Evolutionary conservation across 1,139 yeast genomes (phyloP), one percentile per base, ranked within the genome.

Genomic region (Protomyces lactucae-debilis): DNA sequence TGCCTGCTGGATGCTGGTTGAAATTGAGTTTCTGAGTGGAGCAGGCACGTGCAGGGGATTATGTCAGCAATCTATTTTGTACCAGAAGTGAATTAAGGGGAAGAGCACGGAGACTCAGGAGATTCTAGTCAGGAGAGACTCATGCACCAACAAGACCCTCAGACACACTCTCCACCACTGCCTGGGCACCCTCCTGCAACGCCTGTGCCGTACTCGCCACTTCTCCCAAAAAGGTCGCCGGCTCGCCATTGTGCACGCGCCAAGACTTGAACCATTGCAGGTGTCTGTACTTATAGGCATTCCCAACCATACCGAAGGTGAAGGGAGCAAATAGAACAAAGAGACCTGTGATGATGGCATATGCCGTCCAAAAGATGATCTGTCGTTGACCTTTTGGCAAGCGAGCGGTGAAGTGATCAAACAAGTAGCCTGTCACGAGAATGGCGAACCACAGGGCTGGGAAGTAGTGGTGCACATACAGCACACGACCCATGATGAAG

Each of bases 361-460:
- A 86, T 70, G 85, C 80, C n/a, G 76, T 71, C 23, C 73, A 72
- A 66, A 77, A 79, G 64, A 79, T 71, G 71, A 70, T 68, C 75
- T 76, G 70, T 70, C 73, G 64, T 21, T 72, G 69, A 61, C 70
- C 70, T 64, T 64, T 73, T 72, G 68, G 70, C 43, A 73, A 71
- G 65, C 71, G 73, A 40, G 78, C 72, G 46, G 88, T 82, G 71
- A 83, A 76, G 66, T 80, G 80, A 73, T 92, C 97, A 67, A 91
- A 78, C 71, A 86, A 79, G 77, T 87, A 93, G 65, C 86, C 84
- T 73, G 88, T 82, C 37, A 90, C 85, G 70, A 93, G 77, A 82
- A 93, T 85, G 66, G 98, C 98, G 78, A 95, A 93, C 79, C 92
- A 93, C 70, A 92, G 82, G 0, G 99, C 97, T 37, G 99, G 99